Conservation (phyloP, 306 rosid species). For the Senna siamea region DNA sequence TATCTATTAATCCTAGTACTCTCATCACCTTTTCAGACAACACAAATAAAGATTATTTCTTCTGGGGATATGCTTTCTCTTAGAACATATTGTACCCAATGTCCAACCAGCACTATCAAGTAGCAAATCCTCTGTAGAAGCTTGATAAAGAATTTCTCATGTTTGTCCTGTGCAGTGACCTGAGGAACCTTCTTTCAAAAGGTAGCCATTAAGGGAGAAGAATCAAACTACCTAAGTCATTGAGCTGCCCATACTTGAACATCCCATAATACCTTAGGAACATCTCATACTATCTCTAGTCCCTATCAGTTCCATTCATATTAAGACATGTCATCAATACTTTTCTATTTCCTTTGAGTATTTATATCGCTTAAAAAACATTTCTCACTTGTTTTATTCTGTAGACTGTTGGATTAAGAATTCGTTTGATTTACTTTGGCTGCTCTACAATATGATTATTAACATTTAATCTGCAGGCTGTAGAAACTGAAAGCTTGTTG, state of each 20-base stretch:
- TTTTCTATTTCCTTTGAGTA: conserved; percentile 11
- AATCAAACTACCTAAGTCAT: neutral
- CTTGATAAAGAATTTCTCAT: neutral
- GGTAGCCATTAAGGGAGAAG: no score
- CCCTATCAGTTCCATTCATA: neutral
- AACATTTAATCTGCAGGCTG: conserved; percentile 59
- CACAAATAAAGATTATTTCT: neutral
- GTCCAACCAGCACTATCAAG: neutral
- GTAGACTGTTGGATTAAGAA: neutral
- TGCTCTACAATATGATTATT: conserved; percentile 3
- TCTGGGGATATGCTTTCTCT: neutral
- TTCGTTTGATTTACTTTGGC: conserved; percentile 19
- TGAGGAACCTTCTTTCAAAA: no score
- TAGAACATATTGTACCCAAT: neutral
- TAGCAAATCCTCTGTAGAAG: neutral
- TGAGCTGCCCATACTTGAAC: neutral
- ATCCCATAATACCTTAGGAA: no score
- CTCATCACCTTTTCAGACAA: neutral
- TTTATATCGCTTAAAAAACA: conserved; percentile 6
- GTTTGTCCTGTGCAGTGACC: neutral
- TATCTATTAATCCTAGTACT: neutral
- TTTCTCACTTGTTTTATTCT: conserved; percentile 10
- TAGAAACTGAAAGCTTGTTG: conserved; percentile 82
- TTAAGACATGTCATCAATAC: neutral
- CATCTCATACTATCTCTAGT: no score